phyloP scores from a whole-genome alignment of 208 protist species.

The Acanthamoeba royreba region DNA sequence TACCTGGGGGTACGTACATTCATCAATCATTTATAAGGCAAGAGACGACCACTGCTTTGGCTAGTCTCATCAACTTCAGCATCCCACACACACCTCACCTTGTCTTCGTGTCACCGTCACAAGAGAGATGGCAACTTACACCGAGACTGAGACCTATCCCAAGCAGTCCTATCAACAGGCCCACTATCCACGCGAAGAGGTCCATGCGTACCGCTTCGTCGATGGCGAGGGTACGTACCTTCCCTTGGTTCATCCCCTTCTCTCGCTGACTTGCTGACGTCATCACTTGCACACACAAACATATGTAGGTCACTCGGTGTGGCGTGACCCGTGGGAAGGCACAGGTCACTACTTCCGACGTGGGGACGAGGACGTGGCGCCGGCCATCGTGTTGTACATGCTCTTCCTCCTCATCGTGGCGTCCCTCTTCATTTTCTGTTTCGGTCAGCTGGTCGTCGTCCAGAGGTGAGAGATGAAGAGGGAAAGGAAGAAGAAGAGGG shows the following conservation, averaged over 20 bases:
- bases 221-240: neutral
- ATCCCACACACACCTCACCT: no score
- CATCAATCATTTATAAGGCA: no score
- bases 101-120: neutral
- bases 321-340: constrained; percentile 2
- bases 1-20: no score
- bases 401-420: neutral
- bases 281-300: no score
- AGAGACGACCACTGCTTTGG: no score
- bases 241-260: neutral
- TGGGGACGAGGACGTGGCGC: neutral
- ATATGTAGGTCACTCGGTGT: neutral
- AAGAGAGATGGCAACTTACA: neutral
- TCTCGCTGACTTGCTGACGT: neutral
- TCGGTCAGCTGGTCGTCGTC: neutral
- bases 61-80: no score
- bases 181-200: neutral
- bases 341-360: neutral
- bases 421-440: neutral
- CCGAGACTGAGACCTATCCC: neutral
- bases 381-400: neutral
- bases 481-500: neutral
- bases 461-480: neutral
- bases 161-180: neutral
- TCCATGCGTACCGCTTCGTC: neutral